Conservation (phyloP, 305 asterid species). For the Fraxinus sp. region DNA sequence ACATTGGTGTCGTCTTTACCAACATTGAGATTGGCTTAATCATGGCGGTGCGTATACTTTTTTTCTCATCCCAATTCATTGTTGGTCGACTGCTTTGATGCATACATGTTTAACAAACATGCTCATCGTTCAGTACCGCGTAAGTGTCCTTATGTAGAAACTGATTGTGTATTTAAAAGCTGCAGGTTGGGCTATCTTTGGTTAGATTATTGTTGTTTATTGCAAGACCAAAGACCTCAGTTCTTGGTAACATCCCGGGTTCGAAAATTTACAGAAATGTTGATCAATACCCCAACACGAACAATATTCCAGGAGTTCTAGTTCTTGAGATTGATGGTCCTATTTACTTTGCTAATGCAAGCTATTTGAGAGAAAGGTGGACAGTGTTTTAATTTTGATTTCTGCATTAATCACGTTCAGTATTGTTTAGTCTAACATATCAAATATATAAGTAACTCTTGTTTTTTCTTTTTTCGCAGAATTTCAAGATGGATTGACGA, state of each 20-base stretch:
- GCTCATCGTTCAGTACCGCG: not conserved
- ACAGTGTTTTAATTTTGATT: not conserved
- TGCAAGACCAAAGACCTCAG: constrained; percentile 30
- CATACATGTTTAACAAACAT: not conserved
- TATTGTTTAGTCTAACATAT: not conserved
- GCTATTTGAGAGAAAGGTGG: constrained; percentile 35
- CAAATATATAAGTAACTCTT: not conserved
- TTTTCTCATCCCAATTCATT: not conserved
- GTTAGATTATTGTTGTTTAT: constrained; percentile 32
- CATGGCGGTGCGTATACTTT: constrained; percentile 21
- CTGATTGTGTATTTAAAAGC: not conserved
- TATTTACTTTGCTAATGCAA: constrained; percentile 46
- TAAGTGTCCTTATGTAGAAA: not conserved
- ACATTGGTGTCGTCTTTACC: constrained; percentile 25
- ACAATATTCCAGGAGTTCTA: constrained; percentile 34
- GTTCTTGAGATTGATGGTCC: constrained; percentile 35
- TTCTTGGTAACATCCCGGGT: constrained; percentile 42
- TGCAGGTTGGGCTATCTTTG: constrained; percentile 43
- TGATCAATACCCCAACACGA: constrained; percentile 42
- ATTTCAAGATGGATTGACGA: constrained; percentile 46
- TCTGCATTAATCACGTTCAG: not conserved
- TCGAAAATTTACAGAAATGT: constrained; percentile 34
- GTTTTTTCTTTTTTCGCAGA: constrained; percentile 13
- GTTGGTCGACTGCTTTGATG: not conserved
- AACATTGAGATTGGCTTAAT: constrained; percentile 29